Evolutionary conservation across 257 asterid species (phyloP), one percentile per base, ranked within the genome.

Genomic region (Jacaranda copaia): DNA sequence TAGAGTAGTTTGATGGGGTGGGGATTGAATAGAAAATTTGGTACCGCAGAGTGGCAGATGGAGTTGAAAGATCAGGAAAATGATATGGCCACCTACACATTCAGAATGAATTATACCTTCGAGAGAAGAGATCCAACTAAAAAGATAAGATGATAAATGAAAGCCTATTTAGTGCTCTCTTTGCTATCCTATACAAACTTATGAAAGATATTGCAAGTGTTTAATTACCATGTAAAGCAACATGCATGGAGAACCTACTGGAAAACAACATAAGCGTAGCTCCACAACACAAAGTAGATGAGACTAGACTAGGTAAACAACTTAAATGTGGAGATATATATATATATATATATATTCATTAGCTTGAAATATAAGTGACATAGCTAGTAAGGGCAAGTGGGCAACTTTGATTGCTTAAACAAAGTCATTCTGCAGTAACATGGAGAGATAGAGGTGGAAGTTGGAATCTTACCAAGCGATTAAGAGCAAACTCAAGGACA

Each of bases 1-100:
- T 25, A 25, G 2, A 3, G 39, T 51, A 57, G 58, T 53, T 55
- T 71, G 38, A 25, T 9, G 36, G 19, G 49, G n/a, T 16, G 19
- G 56, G 42, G 13, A 5, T 20, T 6, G 52, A 25, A 16, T 39
- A 68, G 68, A 25, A 52, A 15, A 52, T 35, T 9, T 45, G 42
- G 80, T 85, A 92, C 98, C 98, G 92, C 67, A 90, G 63, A 6
- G 98, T 98, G 10, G 98, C 98, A 86, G 78, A 85, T 68, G 93
- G 87, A 76, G 94, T 86, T 48, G 88, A 78, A 68, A 92, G 98
- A 46, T 92, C 96, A 58, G 92, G 92, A 86, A 94, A 94, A 68
- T 97, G 98, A 81, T 94, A 92, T 16, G 98, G 98, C 98, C 98
- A 94, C 98, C 97, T 94, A 89, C 84, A 79, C 53, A 3, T 25